A percentile compares a stretch with the other conserved stretches of the same genome.
Evolutionary conservation across 257 asterid genomes (phyloP).

Genomic region (Solanum pimpinellifolium): DNA sequence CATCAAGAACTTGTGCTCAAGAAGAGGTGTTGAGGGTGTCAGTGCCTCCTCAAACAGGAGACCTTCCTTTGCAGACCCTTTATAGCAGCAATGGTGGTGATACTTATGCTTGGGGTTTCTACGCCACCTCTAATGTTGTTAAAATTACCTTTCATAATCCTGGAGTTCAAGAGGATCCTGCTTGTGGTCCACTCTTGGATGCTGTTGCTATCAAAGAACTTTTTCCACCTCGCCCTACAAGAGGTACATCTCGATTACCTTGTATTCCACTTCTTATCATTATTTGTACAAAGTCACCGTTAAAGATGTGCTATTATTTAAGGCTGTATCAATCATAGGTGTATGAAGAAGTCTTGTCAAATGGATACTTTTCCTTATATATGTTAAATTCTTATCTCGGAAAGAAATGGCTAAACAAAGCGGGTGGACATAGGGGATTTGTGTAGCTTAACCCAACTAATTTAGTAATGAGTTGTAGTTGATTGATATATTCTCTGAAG

Average conservation of each 20-base stretch:
- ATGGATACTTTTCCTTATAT: background rate
- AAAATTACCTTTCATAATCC: conserved; percentile 57
- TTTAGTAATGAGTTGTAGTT: background rate
- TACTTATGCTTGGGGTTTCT: conserved; percentile 76
- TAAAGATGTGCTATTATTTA: background rate
- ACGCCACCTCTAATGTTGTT: conserved; percentile 32
- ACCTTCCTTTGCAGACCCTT: conserved; percentile 71
- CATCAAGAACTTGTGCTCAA: conserved; percentile 91
- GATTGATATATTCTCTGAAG: background rate
- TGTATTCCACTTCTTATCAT: background rate
- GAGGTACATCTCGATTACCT: conserved; percentile 22
- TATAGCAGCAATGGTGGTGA: conserved; percentile 78
- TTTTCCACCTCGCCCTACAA: conserved; percentile 34
- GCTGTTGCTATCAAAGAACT: conserved; percentile 84
- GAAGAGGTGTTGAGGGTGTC: conserved; percentile 66
- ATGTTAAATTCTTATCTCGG: background rate
- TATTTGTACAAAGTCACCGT: background rate
- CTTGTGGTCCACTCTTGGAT: conserved; percentile 88
- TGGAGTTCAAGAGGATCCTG: conserved; percentile 78
- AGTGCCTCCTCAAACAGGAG: conserved; percentile 60
- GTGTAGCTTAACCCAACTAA: background rate
- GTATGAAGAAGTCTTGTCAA: background rate
- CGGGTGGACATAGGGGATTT: background rate
- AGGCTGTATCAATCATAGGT: background rate
- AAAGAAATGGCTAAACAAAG: background rate